Percentiles rank a stretch among this genome's conserved stretches.
Evolutionary conservation across 768 basidiomycete species (phyloP).

Genomic region (Amylocystis lapponica): DNA sequence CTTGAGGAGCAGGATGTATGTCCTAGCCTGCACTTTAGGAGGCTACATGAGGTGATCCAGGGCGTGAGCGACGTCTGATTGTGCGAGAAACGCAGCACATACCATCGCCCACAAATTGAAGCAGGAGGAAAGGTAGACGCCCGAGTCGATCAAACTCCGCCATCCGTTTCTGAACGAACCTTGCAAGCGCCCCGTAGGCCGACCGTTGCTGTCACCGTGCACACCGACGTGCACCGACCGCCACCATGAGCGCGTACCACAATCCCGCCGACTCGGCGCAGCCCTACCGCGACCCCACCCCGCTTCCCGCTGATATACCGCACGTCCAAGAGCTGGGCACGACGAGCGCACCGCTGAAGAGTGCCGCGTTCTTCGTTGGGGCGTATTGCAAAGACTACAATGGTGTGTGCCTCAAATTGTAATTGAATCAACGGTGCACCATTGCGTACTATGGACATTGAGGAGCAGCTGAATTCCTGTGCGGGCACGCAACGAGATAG

Average conservation of each 20-base stretch:
- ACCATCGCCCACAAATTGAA: constrained; percentile 1
- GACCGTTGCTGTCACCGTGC: constrained; percentile 1
- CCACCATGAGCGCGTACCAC: constrained; percentile 51
- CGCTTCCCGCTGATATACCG: constrained; percentile 61
- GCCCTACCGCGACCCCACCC: constrained; percentile 59
- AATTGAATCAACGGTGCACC: not conserved
- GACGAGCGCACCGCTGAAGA: constrained; percentile 92
- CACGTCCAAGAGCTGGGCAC: constrained; percentile 84
- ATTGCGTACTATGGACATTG: not conserved
- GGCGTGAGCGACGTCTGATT: no score
- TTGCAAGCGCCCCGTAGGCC: not conserved
- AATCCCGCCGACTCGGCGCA: constrained; percentile 40
- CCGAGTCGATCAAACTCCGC: no score
- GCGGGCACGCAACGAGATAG: not conserved
- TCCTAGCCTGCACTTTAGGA: constrained; percentile 41
- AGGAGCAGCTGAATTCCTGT: not conserved
- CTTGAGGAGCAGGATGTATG: constrained; percentile 64
- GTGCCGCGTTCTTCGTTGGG: constrained; percentile 95
- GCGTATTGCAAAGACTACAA: constrained; percentile 95
- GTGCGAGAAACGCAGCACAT: not conserved
- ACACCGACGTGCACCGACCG: constrained; percentile 12
- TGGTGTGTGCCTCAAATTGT: constrained; percentile 46
- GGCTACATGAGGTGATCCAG: not conserved
- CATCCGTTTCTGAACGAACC: not conserved
- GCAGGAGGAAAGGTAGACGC: not conserved